These are phyloP conservation scores for Escallonia rubra DNA, from an alignment of 129 eudicot species.

Conservation along the genomic window DNA sequence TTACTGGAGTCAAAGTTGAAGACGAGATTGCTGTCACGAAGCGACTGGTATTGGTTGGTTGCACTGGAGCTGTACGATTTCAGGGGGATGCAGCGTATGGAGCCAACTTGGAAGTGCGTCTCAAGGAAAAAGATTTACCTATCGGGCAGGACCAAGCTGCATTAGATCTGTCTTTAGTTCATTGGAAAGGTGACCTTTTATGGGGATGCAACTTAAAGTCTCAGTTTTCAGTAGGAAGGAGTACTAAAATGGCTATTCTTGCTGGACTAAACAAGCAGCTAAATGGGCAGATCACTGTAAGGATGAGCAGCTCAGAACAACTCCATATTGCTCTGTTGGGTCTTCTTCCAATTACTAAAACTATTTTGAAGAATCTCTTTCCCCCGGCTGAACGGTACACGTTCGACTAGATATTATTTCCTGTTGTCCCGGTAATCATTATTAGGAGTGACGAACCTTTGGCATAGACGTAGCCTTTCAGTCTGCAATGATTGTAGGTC, in stretches of 20 bases:
- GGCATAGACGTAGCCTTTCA: too few species aligned
- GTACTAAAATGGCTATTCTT: conserved; percentile 8
- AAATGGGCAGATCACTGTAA: conserved; percentile 29
- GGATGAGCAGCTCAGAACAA: conserved; percentile 32
- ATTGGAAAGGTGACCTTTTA: conserved; percentile 24
- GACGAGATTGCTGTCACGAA: conserved; percentile 28
- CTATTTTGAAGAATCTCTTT: conserved; percentile 20
- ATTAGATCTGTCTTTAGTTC: conserved; percentile 16
- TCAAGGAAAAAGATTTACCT: conserved; percentile 24
- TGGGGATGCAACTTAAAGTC: conserved; percentile 34
- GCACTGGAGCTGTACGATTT: conserved; percentile 13
- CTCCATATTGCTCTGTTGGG: conserved; percentile 31
- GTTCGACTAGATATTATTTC: too few species aligned
- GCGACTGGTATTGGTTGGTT: conserved; percentile 19
- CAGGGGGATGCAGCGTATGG: conserved; percentile 31
- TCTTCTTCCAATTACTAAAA: conserved; percentile 27
- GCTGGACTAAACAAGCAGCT: conserved; percentile 28
- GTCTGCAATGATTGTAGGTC: too few species aligned
- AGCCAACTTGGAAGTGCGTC: conserved; percentile 20
- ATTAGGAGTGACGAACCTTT: too few species aligned
- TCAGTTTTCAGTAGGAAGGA: conserved; percentile 28
- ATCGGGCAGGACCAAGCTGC: conserved; percentile 20
- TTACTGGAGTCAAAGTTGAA: conserved; percentile 29
- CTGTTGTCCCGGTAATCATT: too few species aligned
- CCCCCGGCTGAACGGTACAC: neutral